A percentile compares a stretch with the other conserved stretches of the same genome.
phyloP scores from a whole-genome alignment of 164 flowering plant species.

The Chloranthus sessilifolius region DNA sequence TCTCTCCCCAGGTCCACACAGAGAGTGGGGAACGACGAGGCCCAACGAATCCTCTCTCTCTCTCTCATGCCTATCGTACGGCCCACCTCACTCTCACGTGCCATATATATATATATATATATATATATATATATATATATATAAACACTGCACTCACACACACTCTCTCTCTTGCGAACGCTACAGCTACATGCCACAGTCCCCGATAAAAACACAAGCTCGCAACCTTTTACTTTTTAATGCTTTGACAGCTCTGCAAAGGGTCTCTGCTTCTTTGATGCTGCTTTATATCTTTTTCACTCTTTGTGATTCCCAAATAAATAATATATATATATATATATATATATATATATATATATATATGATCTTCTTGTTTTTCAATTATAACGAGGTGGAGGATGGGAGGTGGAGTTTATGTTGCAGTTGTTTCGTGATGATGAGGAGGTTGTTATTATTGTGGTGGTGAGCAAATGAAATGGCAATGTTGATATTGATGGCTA shows the following conservation, averaged over 20 bases:
- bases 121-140: neutral
- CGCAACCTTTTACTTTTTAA: conserved; percentile 41
- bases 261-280: conserved; percentile 5
- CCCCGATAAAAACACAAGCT: neutral
- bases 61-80: conserved; percentile 7
- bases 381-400: neutral
- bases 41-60: conserved; percentile 4
- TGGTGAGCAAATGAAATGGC: conserved; percentile 33
- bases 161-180: conserved; percentile 3
- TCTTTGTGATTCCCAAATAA: conserved; percentile 2
- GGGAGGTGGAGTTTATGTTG: neutral
- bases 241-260: conserved; percentile 18
- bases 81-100: too few relatives aligned
- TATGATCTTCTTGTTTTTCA: conserved; percentile 2
- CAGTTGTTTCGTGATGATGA: conserved; percentile 9
- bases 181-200: conserved; percentile 3
- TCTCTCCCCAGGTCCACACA: neutral
- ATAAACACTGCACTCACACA: neutral
- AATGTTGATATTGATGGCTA: conserved; percentile 17
- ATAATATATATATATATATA: too few relatives aligned
- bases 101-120: too few relatives aligned
- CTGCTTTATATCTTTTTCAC: neutral
- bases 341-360: conserved; percentile 6
- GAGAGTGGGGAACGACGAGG: too few relatives aligned
- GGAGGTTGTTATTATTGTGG: conserved; percentile 22